These are phyloP conservation scores for Mycena sp. DNA, from an alignment of 1,284 basidiomycete genomes.

Conservation along the genomic window DNA sequence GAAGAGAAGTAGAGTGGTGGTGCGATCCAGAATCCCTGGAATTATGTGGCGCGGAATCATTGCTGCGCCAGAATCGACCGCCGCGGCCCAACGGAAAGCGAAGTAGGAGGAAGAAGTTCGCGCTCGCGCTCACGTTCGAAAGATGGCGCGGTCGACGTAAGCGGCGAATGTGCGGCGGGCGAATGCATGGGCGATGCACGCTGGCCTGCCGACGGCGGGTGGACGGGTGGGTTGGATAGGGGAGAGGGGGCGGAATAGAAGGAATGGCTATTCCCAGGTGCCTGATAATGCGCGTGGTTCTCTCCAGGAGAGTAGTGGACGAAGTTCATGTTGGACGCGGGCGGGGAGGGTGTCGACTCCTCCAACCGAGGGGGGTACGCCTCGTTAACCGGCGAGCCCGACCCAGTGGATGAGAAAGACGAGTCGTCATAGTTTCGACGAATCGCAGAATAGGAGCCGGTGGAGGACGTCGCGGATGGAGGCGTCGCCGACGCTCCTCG, in stretches of 20 bases:
- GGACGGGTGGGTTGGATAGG: conserved; percentile 53
- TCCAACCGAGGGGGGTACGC: conserved; percentile 61
- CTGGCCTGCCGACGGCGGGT: conserved; percentile 36
- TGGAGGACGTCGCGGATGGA: conserved; percentile 53
- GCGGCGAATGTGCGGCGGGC: conserved; percentile 47
- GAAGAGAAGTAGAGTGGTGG: conserved; percentile 22
- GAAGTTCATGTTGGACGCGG: conserved; percentile 61
- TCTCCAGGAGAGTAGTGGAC: conserved; percentile 58
- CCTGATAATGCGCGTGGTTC: conserved; percentile 45
- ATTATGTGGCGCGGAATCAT: conserved; percentile 34
- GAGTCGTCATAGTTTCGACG: conserved; percentile 60
- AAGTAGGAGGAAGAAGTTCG: conserved; percentile 49
- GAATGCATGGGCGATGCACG: conserved; percentile 55
- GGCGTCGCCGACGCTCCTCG: conserved; percentile 53
- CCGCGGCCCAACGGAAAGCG: conserved; percentile 52
- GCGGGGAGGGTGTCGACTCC: conserved; percentile 66
- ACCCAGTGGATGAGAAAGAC: conserved; percentile 63
- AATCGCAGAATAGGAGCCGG: conserved; percentile 48
- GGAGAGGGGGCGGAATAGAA: conserved; percentile 60
- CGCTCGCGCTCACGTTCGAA: conserved; percentile 64
- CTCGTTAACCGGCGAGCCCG: conserved; percentile 62
- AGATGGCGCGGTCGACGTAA: conserved; percentile 58
- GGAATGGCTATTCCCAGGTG: conserved; percentile 39
- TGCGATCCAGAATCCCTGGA: conserved; percentile 16
- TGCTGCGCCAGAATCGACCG: conserved; percentile 53